Conservation (phyloP, 2,329 filamentous ascomycete species). For the Aureobasidium sp. region DNA sequence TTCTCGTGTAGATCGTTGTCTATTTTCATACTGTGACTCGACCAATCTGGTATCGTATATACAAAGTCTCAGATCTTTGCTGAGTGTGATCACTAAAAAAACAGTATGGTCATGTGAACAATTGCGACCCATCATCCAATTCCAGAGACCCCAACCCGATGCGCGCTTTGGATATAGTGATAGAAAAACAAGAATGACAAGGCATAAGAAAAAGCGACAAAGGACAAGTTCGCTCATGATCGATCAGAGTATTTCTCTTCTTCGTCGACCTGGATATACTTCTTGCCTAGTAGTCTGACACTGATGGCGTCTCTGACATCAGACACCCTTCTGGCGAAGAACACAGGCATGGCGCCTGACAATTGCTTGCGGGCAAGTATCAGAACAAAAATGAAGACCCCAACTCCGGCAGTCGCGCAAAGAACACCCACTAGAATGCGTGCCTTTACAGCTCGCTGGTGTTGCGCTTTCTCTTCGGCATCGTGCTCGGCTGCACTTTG, state of each 20-base stretch:
- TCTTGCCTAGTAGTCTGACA: slow-evolving; percentile 16
- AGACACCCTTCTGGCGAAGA: neutral
- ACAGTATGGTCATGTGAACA: neutral
- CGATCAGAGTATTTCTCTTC: slow-evolving; percentile 16
- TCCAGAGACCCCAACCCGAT: neutral
- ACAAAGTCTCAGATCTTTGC: neutral
- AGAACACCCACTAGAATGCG: neutral
- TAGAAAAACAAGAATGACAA: neutral
- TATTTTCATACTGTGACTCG: neutral
- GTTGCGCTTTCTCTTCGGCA: neutral
- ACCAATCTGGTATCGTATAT: neutral
- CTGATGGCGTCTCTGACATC: slow-evolving; percentile 15
- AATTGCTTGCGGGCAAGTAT: slow-evolving; percentile 2
- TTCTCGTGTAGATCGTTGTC: neutral
- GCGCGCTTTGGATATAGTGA: slow-evolving; percentile 11
- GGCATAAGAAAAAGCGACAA: neutral
- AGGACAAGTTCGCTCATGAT: neutral
- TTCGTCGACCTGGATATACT: slow-evolving; percentile 17
- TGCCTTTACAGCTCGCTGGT: neutral
- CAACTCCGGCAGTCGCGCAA: slow-evolving; percentile 1
- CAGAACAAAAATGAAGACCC: slow-evolving; percentile 11
- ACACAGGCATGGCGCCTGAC: neutral
- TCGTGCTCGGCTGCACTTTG: neutral
- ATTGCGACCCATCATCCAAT: neutral
- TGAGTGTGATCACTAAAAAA: neutral